phyloP scores from a whole-genome alignment of 2,329 filamentous ascomycete species.

The Aspergillus sp. region DNA sequence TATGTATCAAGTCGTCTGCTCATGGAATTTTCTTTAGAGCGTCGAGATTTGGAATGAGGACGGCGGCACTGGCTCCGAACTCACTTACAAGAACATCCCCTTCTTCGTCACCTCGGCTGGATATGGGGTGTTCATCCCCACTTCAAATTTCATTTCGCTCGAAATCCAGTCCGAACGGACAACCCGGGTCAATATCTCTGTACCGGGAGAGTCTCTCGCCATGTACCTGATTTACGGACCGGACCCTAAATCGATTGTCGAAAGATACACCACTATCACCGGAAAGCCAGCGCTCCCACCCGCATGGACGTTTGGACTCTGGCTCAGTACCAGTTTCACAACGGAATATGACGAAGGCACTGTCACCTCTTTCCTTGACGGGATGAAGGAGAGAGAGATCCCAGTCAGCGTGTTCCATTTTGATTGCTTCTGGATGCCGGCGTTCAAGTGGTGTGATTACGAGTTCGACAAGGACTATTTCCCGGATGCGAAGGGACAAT shows the following conservation, averaged over 20 bases:
- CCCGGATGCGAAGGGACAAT: conserved; percentile 6
- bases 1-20: too few relatives aligned
- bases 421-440: conserved; percentile 12
- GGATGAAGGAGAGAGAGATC: conserved; percentile 7
- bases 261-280: conserved; percentile 6
- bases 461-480: conserved; percentile 11
- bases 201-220: conserved; percentile 1
- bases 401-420: conserved; percentile 11
- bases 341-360: conserved; percentile 10
- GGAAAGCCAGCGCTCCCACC: conserved; percentile 8
- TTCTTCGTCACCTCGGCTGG: conserved; percentile 9
- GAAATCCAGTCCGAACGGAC: conserved; percentile 9
- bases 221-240: conserved; percentile 11
- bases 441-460: conserved; percentile 10
- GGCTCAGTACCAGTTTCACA: conserved; percentile 11
- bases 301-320: conserved; percentile 9
- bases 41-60: conserved; percentile 12
- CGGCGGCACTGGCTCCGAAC: conserved; percentile 9
- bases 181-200: conserved; percentile 7
- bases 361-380: conserved; percentile 6
- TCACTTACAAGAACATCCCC: conserved; percentile 11
- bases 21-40: not conserved
- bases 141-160: conserved; percentile 5
- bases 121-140: conserved; percentile 10
- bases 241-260: conserved; percentile 6